Evolutionary conservation across 306 rosid species (phyloP).

Genomic region (Pterocarpus santalinus): DNA sequence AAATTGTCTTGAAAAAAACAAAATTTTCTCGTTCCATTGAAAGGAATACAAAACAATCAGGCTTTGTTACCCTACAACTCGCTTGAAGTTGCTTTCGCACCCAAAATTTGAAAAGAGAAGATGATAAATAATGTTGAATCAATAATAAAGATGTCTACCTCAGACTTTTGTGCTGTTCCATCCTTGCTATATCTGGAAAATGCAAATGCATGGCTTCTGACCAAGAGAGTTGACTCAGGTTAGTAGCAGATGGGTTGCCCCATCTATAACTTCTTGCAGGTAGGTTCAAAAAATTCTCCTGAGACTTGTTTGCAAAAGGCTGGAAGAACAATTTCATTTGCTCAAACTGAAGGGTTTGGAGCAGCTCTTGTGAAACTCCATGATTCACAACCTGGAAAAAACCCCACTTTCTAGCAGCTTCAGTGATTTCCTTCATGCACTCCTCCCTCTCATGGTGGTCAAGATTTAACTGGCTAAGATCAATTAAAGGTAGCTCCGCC

Average conservation of each 20-base stretch:
- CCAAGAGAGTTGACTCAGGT: constrained; percentile 65
- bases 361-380: constrained; percentile 59
- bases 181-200: constrained; percentile 53
- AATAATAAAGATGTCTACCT: constrained; percentile 49
- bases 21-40: too few species aligned
- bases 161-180: constrained; percentile 51
- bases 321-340: constrained; percentile 57
- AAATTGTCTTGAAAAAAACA: too few species aligned
- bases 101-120: neutral
- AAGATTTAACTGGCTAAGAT: constrained; percentile 53
- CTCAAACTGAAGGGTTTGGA: constrained; percentile 54
- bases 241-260: constrained; percentile 72
- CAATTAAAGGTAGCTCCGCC: constrained; percentile 65
- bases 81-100: neutral
- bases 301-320: constrained; percentile 57
- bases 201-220: constrained; percentile 76
- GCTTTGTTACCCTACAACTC: neutral
- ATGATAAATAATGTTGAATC: neutral
- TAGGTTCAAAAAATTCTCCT: constrained; percentile 51
- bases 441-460: constrained; percentile 49
- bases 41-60: too few species aligned
- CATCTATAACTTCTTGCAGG: constrained; percentile 63
- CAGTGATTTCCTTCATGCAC: constrained; percentile 61
- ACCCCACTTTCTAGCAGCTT: constrained; percentile 74
- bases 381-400: constrained; percentile 79